A percentile compares a stretch with the other conserved stretches of the same genome.
These are phyloP conservation scores for Globisporangium radiosum DNA, from an alignment of 352 stramenopile genomes.

Conservation along the genomic window DNA sequence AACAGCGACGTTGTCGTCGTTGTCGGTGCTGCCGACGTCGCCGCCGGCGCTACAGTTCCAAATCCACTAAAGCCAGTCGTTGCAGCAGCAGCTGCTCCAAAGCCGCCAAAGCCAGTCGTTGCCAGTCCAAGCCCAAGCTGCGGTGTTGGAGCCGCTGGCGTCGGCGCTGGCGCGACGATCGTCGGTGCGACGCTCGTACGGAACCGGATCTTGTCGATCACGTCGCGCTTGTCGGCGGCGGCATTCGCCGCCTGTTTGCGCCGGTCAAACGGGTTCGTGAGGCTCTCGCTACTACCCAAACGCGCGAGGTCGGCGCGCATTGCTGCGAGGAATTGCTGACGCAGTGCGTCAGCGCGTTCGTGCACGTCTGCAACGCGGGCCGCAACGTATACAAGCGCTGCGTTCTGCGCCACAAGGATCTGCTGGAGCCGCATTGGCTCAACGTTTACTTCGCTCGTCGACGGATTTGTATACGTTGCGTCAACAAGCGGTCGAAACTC, in stretches of 20 bases:
- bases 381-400: conserved; percentile 66
- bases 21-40: background rate
- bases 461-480: conserved; percentile 40
- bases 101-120: background rate
- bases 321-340: conserved; percentile 55
- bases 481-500: conserved; percentile 19
- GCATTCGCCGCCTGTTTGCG: conserved; percentile 59
- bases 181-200: conserved; percentile 64
- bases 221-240: conserved; percentile 43
- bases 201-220: conserved; percentile 76
- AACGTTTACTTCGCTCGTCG: conserved; percentile 2
- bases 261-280: conserved; percentile 77
- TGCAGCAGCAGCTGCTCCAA: too few relatives aligned
- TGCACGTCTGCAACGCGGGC: conserved; percentile 72
- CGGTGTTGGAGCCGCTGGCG: conserved; percentile 8
- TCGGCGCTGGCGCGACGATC: conserved; percentile 32
- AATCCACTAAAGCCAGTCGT: conserved; percentile 3
- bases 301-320: conserved; percentile 54
- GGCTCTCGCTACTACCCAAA: conserved; percentile 54
- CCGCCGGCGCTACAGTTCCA: background rate
- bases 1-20: conserved; percentile 5
- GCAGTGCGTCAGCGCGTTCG: conserved; percentile 67
- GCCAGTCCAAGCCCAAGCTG: background rate
- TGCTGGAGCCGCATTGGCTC: conserved; percentile 50
- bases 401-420: conserved; percentile 72